A percentile compares a stretch with the other conserved stretches of the same genome.
These are phyloP conservation scores for Saccharomycopsis oosterbeekiorum DNA, from an alignment of 805 yeast genomes.

Conservation along the genomic window DNA sequence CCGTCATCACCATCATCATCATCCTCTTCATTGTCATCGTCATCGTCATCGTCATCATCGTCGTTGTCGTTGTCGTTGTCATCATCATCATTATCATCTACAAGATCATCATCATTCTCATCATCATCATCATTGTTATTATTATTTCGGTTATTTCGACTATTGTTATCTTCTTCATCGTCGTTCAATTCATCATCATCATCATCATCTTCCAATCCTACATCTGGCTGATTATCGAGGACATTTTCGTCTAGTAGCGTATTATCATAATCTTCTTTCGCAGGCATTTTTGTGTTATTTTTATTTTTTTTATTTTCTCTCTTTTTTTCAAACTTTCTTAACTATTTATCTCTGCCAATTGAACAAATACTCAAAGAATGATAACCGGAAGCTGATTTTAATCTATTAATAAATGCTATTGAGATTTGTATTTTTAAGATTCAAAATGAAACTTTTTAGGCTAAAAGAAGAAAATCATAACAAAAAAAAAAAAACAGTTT, in stretches of 20 bases:
- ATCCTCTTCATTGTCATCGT: constrained; percentile 6
- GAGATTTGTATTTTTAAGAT: background rate
- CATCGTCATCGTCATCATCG: constrained; percentile 7
- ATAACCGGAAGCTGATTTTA: no score
- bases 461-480: background rate
- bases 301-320: background rate
- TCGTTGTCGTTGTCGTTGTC: constrained; percentile 12
- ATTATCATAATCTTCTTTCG: constrained; percentile 7
- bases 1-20: constrained; percentile 12
- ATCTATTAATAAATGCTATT: no score
- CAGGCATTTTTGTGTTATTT: background rate
- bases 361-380: background rate
- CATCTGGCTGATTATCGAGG: constrained; percentile 28
- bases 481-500: background rate
- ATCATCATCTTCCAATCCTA: constrained; percentile 35
- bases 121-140: constrained; percentile 17
- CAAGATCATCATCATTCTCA: constrained; percentile 27
- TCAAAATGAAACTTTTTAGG: background rate
- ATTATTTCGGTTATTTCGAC: constrained; percentile 20
- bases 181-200: constrained; percentile 33
- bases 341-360: background rate
- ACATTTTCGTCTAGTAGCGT: constrained; percentile 17
- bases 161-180: constrained; percentile 36
- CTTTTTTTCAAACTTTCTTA: background rate
- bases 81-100: constrained; percentile 8